Conservation (phyloP, 148 eudicot species). For the Vaccinium corymbosum region DNA sequence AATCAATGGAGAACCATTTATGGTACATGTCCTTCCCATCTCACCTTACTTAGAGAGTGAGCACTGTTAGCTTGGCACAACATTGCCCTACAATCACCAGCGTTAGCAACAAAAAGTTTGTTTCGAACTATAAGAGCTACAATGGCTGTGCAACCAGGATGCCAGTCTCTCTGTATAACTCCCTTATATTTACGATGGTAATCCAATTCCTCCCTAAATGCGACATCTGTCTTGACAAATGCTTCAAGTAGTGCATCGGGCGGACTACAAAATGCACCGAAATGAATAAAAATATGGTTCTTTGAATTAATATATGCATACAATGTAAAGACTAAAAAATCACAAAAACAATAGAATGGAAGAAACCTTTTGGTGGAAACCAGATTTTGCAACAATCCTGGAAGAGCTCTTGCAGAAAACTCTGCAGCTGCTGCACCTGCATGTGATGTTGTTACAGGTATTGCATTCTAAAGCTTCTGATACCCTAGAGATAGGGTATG, state of each 20-base stretch:
- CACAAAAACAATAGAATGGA: background rate
- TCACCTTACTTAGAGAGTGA: slow-evolving; percentile 78
- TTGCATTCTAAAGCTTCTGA: background rate
- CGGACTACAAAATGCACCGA: slow-evolving; percentile 43
- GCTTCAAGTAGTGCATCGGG: slow-evolving; percentile 60
- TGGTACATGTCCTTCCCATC: slow-evolving; percentile 15
- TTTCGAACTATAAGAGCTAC: slow-evolving; percentile 61
- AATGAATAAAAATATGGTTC: background rate
- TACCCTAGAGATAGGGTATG: background rate
- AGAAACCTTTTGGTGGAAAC: slow-evolving; percentile 48
- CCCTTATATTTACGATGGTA: slow-evolving; percentile 52
- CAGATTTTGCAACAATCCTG: slow-evolving; percentile 49
- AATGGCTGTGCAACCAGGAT: slow-evolving; percentile 97
- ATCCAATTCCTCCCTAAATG: slow-evolving; percentile 61
- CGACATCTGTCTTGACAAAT: slow-evolving; percentile 69
- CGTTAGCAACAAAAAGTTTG: slow-evolving; percentile 83
- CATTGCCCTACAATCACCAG: slow-evolving; percentile 92
- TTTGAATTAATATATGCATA: background rate
- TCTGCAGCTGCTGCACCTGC: slow-evolving; percentile 98
- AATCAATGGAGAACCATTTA: background rate
- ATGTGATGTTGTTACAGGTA: slow-evolving; percentile 18
- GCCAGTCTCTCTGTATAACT: slow-evolving; percentile 64
- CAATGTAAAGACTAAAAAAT: background rate
- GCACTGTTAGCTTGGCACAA: slow-evolving; percentile 65
- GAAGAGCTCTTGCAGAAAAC: slow-evolving; percentile 82